Conservation (phyloP, 352 stramenopile species). For the Globisporangium paroecandrum region DNA sequence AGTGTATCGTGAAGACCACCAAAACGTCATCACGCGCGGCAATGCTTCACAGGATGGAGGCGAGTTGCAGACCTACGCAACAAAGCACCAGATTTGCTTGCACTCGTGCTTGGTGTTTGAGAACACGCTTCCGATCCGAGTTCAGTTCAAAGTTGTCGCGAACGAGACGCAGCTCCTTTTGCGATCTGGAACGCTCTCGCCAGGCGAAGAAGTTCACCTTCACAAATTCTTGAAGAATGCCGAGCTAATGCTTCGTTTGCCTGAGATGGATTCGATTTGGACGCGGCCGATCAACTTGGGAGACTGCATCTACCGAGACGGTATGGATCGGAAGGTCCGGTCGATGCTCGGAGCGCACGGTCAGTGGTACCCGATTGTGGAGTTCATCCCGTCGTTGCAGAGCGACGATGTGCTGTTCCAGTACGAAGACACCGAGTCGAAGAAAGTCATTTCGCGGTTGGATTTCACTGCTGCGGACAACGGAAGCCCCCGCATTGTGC, state of each 20-base stretch:
- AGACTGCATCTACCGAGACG: slow-evolving; percentile 81
- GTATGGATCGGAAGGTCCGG: slow-evolving; percentile 64
- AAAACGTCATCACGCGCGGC: slow-evolving; percentile 62
- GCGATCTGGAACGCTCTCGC: slow-evolving; percentile 66
- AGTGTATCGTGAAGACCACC: slow-evolving; percentile 85
- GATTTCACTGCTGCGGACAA: slow-evolving; percentile 84
- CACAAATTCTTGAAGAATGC: slow-evolving; percentile 82
- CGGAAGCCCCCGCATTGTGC: slow-evolving; percentile 75
- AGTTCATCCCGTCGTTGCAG: slow-evolving; percentile 64
- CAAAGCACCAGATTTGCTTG: slow-evolving; percentile 85
- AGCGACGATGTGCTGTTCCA: slow-evolving; percentile 58
- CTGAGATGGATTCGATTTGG: slow-evolving; percentile 87
- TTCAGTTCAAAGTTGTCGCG: slow-evolving; percentile 76
- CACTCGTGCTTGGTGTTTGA: slow-evolving; percentile 85
- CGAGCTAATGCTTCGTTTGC: slow-evolving; percentile 62
- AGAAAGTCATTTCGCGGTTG: slow-evolving; percentile 66
- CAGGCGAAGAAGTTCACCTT: slow-evolving; percentile 79
- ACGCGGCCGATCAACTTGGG: slow-evolving; percentile 59
- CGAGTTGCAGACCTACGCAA: slow-evolving; percentile 74
- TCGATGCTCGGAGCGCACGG: slow-evolving; percentile 53
- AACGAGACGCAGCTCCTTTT: slow-evolving; percentile 31
- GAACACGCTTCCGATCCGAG: slow-evolving; percentile 82
- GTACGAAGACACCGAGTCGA: slow-evolving; percentile 59
- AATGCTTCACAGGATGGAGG: slow-evolving; percentile 39
- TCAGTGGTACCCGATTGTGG: slow-evolving; percentile 58